Base-by-base conservation (phyloP, 345 rosid species). In the Dimocarpus longan region DNA sequence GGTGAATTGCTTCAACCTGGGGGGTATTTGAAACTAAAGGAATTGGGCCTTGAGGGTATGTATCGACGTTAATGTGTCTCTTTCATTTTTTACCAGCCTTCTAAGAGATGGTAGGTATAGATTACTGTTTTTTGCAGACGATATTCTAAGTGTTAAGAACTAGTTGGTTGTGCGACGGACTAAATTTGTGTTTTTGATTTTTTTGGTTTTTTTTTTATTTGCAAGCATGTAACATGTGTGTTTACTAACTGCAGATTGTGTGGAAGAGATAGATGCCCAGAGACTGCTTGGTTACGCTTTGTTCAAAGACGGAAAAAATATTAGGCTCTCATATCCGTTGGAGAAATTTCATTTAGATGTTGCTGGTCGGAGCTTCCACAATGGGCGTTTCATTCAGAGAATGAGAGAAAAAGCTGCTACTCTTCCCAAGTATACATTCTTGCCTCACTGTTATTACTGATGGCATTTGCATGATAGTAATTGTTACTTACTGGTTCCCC, bases 1-100 rank as follows among this genome's bases (percentile, higher is more conserved):
- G 91, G 90, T 70, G 91, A 87, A 63, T 59, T 87, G 75, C 83
- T 87, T 69, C 91, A 88, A 79, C 91, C 91, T 1, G 90, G 88
- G 76, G 90, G 91, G 44, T 85, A 83, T 81, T 82, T 87, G 75
- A 87, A 85, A 81, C 50, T 87, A 60, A 69, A 83, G 32, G 87
- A 87, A 66, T 84, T 87, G 65, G 91, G 91, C 6, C 90, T 88
- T 68, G 75, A 87, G 43, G 91, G 89, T 86, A 82, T 28, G 68
- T 2, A 66, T 10, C 18, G 50, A 60, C 56, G 50, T 46, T 59
- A 3, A 59, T 75, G 8, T 50, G 15, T 67, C 8, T 81, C 48
- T 50, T 66, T 42, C 52, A 16, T 8, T 52, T 9, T 11, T 21
- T 1, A 50, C 68, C 5, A 5, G 26, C 37, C 22, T 64, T 64